phyloP scores from a whole-genome alignment of 179 eudicot species.

The Camellia oleifera region DNA sequence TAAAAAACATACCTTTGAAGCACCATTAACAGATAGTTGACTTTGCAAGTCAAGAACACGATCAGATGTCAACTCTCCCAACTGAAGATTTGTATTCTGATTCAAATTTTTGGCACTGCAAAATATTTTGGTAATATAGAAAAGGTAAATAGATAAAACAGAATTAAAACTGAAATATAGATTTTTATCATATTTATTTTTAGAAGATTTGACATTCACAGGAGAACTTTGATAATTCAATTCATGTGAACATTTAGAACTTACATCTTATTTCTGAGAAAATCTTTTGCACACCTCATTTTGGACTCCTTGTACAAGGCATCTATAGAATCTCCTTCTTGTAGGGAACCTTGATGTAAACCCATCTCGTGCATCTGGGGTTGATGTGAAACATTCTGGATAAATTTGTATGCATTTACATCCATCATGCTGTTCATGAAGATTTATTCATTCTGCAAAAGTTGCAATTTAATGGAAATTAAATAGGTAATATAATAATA shows the following conservation, averaged over 20 bases:
- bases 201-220: not conserved
- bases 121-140: not conserved
- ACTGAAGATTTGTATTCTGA: not conserved
- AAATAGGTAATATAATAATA: not conserved
- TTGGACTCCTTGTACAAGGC: not conserved
- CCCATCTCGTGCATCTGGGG: not conserved
- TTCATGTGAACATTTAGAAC: not conserved
- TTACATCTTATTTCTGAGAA: not conserved
- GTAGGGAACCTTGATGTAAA: not conserved
- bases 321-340: not conserved
- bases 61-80: constrained; percentile 12
- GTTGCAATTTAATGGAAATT: not conserved
- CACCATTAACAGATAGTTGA: constrained; percentile 26
- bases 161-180: not conserved
- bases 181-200: not conserved
- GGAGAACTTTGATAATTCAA: not conserved
- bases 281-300: not conserved
- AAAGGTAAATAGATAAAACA: not conserved
- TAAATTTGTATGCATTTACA: not conserved
- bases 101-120: not conserved
- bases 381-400: not conserved
- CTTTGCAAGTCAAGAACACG: constrained; percentile 29
- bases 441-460: constrained; percentile 7
- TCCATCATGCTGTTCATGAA: not conserved
- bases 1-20: constrained; percentile 31